Conservation (phyloP, 305 asterid species). For the Fraxinus dipetala region DNA sequence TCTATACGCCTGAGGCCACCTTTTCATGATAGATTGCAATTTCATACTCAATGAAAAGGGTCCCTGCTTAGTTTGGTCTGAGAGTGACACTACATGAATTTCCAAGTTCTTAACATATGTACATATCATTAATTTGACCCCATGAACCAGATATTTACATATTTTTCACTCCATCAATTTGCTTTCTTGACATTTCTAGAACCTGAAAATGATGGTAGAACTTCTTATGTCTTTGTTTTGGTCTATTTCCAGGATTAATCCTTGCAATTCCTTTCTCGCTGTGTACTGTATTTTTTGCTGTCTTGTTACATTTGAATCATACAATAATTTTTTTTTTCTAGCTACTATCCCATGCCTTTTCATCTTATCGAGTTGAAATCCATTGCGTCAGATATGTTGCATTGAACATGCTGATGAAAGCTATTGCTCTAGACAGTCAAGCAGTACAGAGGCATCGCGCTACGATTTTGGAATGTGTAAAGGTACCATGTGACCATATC, state of each 20-base stretch:
- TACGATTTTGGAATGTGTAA: slow-evolving; percentile 93
- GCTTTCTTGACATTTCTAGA: not conserved
- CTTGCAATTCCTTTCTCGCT: not conserved
- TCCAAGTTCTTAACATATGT: not conserved
- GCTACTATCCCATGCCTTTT: slow-evolving; percentile 25
- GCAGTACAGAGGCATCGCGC: slow-evolving; percentile 98
- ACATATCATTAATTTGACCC: not conserved
- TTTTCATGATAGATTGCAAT: slow-evolving; percentile 6
- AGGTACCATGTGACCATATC: slow-evolving; percentile 47
- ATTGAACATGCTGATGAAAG: slow-evolving; percentile 96
- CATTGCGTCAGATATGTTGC: slow-evolving; percentile 82
- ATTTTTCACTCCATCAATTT: not conserved
- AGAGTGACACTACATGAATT: not conserved
- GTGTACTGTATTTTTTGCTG: not conserved
- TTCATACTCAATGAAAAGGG: not conserved
- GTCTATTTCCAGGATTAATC: not conserved
- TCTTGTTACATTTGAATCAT: not conserved
- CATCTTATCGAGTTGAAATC: slow-evolving; percentile 28
- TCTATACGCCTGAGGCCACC: not conserved
- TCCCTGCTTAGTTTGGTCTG: slow-evolving; percentile 5
- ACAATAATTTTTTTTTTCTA: not conserved
- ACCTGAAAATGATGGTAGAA: not conserved
- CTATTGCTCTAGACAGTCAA: slow-evolving; percentile 83
- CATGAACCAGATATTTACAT: not conserved
- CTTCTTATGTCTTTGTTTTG: not conserved